Base-by-base conservation (phyloP, 140 eudicot genomes). In the Bidens hawaiensis region DNA sequence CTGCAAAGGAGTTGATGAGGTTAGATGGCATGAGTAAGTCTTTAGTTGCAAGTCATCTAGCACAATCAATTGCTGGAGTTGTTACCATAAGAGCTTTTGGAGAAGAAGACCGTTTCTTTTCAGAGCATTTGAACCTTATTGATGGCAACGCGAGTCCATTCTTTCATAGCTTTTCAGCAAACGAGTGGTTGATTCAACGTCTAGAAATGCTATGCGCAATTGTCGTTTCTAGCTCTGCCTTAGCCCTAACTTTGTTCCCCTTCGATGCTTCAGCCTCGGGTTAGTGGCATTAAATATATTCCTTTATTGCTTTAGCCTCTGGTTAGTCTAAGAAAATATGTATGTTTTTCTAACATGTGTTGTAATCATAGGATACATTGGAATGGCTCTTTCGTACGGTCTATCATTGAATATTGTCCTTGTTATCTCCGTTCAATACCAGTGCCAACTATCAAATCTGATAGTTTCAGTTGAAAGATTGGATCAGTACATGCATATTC, bases 141-240 rank as follows among this genome's bases (percentile, higher is more conserved):
- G n/a, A n/a, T n/a, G n/a, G n/a, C n/a, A n/a, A 82, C 14, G 81
- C 85, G 14, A 75, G 67, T 65, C 62, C 90, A 42, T 82, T 36
- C 51, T 86, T 86, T 58, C 82, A 86, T 47, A 79, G 75, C 30
- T 86, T 86, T 66, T 61, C 90, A 22, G 84, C 90, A 57, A 86
- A 82, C 45, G 90, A 86, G 54, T 86, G 90, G 95, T 65, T 82
- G 38, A 82, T 82, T 53, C 85, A n/a, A n/a, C n/a, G n/a, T n/a
- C n/a, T n/a, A n/a, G n/a, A n/a, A n/a, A n/a, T n/a, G n/a, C n/a
- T n/a, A n/a, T n/a, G n/a, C n/a, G n/a, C n/a, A n/a, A n/a, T n/a
- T n/a, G n/a, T n/a, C n/a, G n/a, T n/a, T n/a, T n/a, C n/a, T n/a
- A n/a, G n/a, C n/a, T n/a, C n/a, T n/a, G n/a, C n/a, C n/a, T n/a